Evolutionary conservation across 177 flowering plant genomes (phyloP).

Genomic region (Vitis hybrid): DNA sequence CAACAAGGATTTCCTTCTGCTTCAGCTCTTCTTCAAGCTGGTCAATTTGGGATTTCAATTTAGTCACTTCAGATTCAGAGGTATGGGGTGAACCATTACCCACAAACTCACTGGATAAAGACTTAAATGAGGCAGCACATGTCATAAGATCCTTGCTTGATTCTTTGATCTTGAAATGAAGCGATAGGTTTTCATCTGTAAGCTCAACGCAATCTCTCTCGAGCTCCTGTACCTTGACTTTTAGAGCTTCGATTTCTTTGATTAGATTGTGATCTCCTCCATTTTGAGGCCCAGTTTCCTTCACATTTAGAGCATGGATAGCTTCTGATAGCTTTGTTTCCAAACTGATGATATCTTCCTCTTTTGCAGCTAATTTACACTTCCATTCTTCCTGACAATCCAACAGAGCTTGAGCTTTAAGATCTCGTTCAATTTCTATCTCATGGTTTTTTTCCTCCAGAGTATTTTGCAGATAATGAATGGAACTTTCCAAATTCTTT

Average conservation of each 20-base stretch:
- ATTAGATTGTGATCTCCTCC: slow-evolving; percentile 15
- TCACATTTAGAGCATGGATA: slow-evolving; percentile 1
- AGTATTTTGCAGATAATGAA: slow-evolving; percentile 7
- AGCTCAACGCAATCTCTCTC: slow-evolving; percentile 57
- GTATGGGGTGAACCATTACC: background rate
- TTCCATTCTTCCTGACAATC: slow-evolving; percentile 20
- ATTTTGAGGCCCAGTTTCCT: background rate
- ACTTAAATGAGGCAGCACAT: slow-evolving; percentile 15
- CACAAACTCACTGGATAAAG: slow-evolving; percentile 10
- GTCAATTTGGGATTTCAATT: slow-evolving; percentile 2
- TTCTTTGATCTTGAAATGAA: slow-evolving; percentile 42
- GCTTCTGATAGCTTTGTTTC: slow-evolving; percentile 15
- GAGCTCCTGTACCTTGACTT: slow-evolving; percentile 48
- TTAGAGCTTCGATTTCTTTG: slow-evolving; percentile 35
- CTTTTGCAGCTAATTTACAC: slow-evolving; percentile 16
- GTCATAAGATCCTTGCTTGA: slow-evolving; percentile 17
- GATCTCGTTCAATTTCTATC: slow-evolving; percentile 9
- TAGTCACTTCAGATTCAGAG: background rate
- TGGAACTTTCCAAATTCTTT: slow-evolving; percentile 8
- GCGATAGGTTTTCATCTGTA: slow-evolving; percentile 52
- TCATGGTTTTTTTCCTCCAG: slow-evolving; percentile 11
- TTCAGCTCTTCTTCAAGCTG: slow-evolving; percentile 5
- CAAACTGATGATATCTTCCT: slow-evolving; percentile 7
- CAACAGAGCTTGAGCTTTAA: slow-evolving; percentile 10
- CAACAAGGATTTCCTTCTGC: slow-evolving; percentile 9